Percentiles rank a stretch among this genome's conserved stretches.
Conservation (phyloP, 2,329 filamentous ascomycete genomes). For the Cercospora sp. region DNA sequence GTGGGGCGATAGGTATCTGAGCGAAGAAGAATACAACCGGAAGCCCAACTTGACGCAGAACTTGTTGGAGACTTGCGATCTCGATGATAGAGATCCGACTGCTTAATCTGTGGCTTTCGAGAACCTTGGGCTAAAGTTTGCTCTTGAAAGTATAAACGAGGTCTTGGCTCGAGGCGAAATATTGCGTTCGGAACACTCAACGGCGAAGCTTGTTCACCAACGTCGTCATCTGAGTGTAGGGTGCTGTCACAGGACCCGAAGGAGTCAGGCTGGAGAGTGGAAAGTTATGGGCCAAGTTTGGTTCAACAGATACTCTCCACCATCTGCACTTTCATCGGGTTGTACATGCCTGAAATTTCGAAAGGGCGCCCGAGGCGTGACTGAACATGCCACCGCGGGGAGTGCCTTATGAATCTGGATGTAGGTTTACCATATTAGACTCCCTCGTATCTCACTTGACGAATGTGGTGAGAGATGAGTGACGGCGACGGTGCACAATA, state of each 20-base stretch:
- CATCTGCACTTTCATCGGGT: not conserved
- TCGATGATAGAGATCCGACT: slow-evolving; percentile 25
- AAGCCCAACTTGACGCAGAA: slow-evolving; percentile 37
- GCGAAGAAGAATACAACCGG: slow-evolving; percentile 37
- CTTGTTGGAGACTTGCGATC: slow-evolving; percentile 27
- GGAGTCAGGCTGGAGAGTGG: not conserved
- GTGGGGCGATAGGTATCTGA: slow-evolving; percentile 42
- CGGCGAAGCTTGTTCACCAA: not conserved
- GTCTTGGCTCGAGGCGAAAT: not conserved
- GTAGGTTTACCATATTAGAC: not conserved
- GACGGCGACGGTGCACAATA: not conserved
- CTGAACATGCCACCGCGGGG: not conserved
- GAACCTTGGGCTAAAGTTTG: no score
- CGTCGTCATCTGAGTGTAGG: not conserved
- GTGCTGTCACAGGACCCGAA: not conserved
- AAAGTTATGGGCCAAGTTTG: not conserved
- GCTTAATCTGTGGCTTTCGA: not conserved
- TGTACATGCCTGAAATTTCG: not conserved
- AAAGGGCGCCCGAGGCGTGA: not conserved
- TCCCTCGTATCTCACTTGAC: not conserved
- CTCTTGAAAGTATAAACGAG: not conserved
- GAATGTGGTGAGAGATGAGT: not conserved
- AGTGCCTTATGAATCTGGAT: not conserved
- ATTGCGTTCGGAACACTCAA: not conserved
- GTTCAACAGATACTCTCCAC: not conserved